Base-by-base conservation (phyloP, 371 early-diverging fungal species). In the Mucor racemosus region DNA sequence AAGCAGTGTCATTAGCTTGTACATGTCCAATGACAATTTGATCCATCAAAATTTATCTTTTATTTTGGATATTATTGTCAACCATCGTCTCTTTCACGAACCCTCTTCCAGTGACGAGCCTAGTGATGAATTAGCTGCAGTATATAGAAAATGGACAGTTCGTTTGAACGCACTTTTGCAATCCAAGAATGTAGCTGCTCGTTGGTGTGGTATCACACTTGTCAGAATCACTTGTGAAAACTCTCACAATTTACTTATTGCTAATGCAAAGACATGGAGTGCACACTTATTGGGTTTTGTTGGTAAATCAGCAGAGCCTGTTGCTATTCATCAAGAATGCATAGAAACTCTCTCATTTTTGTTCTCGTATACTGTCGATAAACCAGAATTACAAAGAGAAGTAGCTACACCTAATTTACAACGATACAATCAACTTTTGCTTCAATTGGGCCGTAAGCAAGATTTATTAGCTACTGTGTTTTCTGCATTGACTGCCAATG, bases 331-430 rank as follows among this genome's bases (percentile, higher is more conserved):
- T 35, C 75, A 79, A 59, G 78, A 72, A 11, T 69, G 81, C 21
- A 86, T 88, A 46, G 60, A 67, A 35, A 77, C 86, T 1, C 64
- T 87, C 13, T 76, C 81, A 0, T 77, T 75, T 33, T 41, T 89
- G 19, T 86, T 86, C 60, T 69, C 69, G 13, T 84, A 80, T 57
- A 84, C 86, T 0, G 67, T 67, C 36, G 78, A 82, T 57, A 84
- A 81, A 46, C 82, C 85, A 8, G 87, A 89, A 58, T 60, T 89
- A 54, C 86, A 87, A 61, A 78, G 86, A 64, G 89, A 89, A 68
- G 68, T 89, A 31, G 82, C 86, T 3, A 73, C 78, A 10, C 84
- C 82, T 26, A 79, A 77, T 55, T 60, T 89, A 34, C 86, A 84
- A 35, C 75, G 82, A 33, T 87, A 84, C 58, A 80, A 86, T 61